phyloP scores from a whole-genome alignment of 305 asterid species.

The Nicotiana rustica region DNA sequence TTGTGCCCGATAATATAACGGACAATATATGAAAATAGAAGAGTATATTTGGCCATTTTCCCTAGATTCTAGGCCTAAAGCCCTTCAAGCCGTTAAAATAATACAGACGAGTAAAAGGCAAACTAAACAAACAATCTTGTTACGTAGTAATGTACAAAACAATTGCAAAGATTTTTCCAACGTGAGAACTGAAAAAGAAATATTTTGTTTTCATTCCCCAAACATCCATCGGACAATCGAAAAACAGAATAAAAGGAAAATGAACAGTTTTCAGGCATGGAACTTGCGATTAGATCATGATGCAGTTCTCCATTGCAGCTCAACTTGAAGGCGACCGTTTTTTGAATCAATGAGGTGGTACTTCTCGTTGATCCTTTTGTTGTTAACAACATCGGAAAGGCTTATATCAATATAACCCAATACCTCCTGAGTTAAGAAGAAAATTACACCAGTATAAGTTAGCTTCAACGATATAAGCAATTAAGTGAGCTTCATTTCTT shows the following conservation, averaged over 20 bases:
- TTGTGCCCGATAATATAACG: too few species aligned
- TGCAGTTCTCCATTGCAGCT: slow-evolving; percentile 54
- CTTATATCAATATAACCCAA: slow-evolving; percentile 54
- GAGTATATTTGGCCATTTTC: too few species aligned
- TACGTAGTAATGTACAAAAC: slow-evolving; percentile 23
- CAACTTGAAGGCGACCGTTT: slow-evolving; percentile 54
- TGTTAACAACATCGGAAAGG: slow-evolving; percentile 53
- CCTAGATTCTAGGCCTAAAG: not conserved
- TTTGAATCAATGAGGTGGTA: slow-evolving; percentile 60
- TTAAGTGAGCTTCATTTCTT: not conserved
- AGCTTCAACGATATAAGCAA: not conserved
- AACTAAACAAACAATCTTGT: not conserved
- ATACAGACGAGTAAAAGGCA: not conserved
- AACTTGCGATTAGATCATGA: slow-evolving; percentile 28
- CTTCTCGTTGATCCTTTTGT: slow-evolving; percentile 57
- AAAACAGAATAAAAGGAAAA: not conserved
- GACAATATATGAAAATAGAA: too few species aligned
- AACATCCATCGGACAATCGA: not conserved
- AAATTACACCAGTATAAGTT: not conserved
- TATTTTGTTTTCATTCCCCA: slow-evolving; percentile 16
- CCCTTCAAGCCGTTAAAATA: not conserved
- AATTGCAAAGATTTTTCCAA: slow-evolving; percentile 4
- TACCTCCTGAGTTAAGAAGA: slow-evolving; percentile 45
- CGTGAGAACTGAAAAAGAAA: slow-evolving; percentile 14
- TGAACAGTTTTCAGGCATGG: not conserved